phyloP scores from a whole-genome alignment of 2,329 filamentous ascomycete species.

The Sphaerulina musiva region DNA sequence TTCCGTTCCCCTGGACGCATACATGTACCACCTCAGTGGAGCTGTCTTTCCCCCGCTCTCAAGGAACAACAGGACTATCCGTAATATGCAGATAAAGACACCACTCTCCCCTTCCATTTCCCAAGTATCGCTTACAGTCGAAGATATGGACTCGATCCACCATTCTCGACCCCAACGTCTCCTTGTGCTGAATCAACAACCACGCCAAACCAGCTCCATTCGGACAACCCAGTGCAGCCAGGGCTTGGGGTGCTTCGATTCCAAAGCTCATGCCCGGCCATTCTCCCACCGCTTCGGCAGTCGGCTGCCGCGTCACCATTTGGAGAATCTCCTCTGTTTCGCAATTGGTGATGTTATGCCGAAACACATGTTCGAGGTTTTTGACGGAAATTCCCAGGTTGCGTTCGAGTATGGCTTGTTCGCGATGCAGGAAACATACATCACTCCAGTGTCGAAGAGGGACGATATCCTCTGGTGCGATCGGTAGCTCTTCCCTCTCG shows the following conservation, averaged over 20 bases:
- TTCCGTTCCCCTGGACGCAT: too few species aligned
- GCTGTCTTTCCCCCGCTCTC: too few species aligned
- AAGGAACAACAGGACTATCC: neutral
- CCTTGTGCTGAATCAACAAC: conserved; percentile 5
- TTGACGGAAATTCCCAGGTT: neutral
- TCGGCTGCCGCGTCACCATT: neutral
- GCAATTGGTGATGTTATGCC: neutral
- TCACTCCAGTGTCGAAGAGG: conserved; percentile 2
- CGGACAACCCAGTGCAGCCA: neutral
- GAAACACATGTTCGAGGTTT: neutral
- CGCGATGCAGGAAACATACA: neutral
- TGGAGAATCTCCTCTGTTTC: neutral
- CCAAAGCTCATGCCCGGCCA: conserved; percentile 2
- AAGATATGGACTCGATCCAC: conserved; percentile 7
- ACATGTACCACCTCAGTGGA: too few species aligned
- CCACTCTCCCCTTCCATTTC: neutral
- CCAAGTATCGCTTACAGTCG: neutral
- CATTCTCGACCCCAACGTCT: neutral
- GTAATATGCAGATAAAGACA: conserved; percentile 6
- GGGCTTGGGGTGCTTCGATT: neutral
- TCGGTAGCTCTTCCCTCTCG: neutral
- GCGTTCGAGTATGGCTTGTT: neutral
- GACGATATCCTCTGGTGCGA: neutral
- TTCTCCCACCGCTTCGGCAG: neutral
- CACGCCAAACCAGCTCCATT: conserved; percentile 4